Evolutionary conservation across 2,329 filamentous ascomycete species (phyloP).

Genomic region (Aspergillus sp.): DNA sequence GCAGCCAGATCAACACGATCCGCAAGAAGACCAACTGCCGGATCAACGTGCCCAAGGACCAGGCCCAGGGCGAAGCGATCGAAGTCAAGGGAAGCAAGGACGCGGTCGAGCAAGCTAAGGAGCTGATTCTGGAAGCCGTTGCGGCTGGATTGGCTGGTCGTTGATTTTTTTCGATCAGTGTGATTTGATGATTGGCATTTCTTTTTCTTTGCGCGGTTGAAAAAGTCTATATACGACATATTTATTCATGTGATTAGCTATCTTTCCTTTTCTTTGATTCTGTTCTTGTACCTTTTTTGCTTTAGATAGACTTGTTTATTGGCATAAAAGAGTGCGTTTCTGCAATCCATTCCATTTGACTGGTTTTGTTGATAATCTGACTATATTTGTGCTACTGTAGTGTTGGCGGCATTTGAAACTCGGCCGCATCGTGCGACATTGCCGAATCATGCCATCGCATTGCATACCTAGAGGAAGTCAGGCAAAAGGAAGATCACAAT

Average conservation of each 20-base stretch:
- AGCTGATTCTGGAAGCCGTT: conserved; percentile 81
- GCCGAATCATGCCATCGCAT: too few species aligned
- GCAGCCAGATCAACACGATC: conserved; percentile 87
- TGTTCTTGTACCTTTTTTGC: conserved; percentile 2
- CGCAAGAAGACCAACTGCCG: conserved; percentile 87
- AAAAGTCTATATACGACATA: neutral
- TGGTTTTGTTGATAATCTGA: too few species aligned
- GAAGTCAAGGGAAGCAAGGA: conserved; percentile 75
- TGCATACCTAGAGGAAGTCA: too few species aligned
- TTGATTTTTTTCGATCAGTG: conserved; percentile 6
- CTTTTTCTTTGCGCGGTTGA: neutral
- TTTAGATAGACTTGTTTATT: too few species aligned
- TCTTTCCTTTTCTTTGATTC: conserved; percentile 1
- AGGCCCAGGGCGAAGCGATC: conserved; percentile 71
- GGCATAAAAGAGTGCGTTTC: too few species aligned
- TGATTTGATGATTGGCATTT: conserved; percentile 3
- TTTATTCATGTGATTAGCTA: neutral
- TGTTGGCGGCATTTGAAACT: too few species aligned
- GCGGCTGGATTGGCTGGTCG: conserved; percentile 34
- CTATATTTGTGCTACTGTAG: too few species aligned
- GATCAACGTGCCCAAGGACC: conserved; percentile 84
- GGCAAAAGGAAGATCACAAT: too few species aligned
- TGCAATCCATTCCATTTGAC: too few species aligned
- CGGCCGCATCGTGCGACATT: too few species aligned
- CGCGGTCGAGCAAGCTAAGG: conserved; percentile 77